Evolutionary conservation across 2,329 filamentous ascomycete genomes (phyloP).

Genomic region (Aschersonia sp.): DNA sequence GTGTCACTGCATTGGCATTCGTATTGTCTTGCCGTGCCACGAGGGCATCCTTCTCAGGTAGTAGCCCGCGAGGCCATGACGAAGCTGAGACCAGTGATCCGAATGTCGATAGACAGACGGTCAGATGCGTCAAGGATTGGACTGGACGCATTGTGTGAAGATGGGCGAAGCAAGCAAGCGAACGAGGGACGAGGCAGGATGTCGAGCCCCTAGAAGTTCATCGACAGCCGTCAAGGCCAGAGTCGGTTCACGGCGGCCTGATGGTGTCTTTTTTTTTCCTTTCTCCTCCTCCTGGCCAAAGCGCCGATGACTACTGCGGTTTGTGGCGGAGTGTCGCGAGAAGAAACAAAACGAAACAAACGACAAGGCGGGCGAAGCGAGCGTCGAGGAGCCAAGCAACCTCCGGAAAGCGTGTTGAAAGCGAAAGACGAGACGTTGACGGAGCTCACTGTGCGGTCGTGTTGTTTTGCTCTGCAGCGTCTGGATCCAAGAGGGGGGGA

Average conservation of each 20-base stretch:
- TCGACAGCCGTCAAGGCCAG: too few species aligned
- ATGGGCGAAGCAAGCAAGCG: background rate
- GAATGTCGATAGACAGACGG: slow-evolving; percentile 35
- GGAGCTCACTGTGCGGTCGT: background rate
- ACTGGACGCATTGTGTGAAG: slow-evolving; percentile 28
- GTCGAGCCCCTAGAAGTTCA: background rate
- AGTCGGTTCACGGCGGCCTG: too few species aligned
- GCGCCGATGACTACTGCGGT: background rate
- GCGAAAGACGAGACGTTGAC: background rate
- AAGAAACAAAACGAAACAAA: background rate
- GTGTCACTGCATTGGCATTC: background rate
- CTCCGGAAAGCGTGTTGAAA: slow-evolving; percentile 6
- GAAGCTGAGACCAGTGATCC: slow-evolving; percentile 34
- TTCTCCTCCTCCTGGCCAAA: background rate
- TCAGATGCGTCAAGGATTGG: slow-evolving; percentile 29
- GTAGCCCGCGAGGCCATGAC: slow-evolving; percentile 41
- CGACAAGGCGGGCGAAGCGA: slow-evolving; percentile 2
- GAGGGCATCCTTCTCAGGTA: slow-evolving; percentile 34
- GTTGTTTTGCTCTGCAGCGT: background rate
- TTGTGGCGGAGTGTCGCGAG: background rate
- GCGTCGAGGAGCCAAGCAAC: slow-evolving; percentile 4
- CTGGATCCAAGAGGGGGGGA: background rate
- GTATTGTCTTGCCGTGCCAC: slow-evolving; percentile 32
- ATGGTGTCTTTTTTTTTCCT: background rate
- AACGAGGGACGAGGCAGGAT: background rate